Conservation (phyloP, 192 early-diverging fungal genomes). For the Physocladia obscura region DNA sequence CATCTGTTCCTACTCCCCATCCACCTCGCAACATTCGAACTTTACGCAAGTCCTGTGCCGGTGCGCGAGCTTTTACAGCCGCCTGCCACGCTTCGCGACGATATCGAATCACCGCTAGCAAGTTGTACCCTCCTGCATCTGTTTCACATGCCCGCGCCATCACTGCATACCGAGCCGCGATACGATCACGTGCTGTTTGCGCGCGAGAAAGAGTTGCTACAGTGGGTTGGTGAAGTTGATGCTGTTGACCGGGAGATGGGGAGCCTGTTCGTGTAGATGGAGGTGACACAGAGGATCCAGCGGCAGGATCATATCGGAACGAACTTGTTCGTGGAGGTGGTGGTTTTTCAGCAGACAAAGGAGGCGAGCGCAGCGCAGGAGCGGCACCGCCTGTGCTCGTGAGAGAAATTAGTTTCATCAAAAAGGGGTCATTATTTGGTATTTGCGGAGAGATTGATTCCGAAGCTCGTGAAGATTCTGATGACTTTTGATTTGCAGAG, state of each 20-base stretch:
- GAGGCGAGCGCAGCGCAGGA: neutral
- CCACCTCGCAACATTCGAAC: constrained; percentile 8
- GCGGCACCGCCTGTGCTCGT: neutral
- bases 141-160: neutral
- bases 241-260: neutral
- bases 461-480: too few species aligned
- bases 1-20: constrained; percentile 9
- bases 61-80: constrained; percentile 12
- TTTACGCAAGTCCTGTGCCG: constrained; percentile 8
- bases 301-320: neutral
- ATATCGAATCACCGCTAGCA: constrained; percentile 23
- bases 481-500: too few species aligned
- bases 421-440: constrained; percentile 14
- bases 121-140: constrained; percentile 1
- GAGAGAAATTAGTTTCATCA: constrained; percentile 14
- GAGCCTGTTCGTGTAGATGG: neutral
- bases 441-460: too few species aligned
- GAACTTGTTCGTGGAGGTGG: neutral
- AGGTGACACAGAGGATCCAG: neutral
- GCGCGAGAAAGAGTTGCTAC: constrained; percentile 5
- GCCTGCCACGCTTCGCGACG: constrained; percentile 26
- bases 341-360: neutral
- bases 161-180: neutral
- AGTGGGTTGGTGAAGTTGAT: neutral
- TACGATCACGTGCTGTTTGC: neutral